Conservation (phyloP, 352 stramenopile species). For the Phytopythium kandeliae region DNA sequence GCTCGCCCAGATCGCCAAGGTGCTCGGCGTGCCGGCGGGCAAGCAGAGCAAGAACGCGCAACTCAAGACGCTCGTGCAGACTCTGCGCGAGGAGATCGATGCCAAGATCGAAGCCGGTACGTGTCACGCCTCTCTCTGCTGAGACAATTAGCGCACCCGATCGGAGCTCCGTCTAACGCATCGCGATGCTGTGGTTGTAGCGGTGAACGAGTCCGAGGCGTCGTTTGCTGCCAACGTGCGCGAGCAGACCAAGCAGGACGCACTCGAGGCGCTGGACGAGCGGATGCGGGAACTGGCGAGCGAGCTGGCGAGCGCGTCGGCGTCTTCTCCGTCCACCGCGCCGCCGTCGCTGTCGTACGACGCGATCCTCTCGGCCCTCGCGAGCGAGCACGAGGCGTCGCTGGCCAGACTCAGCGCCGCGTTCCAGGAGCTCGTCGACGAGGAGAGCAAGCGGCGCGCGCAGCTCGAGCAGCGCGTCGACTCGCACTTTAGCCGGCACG, state of each 20-base stretch:
- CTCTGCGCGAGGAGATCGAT: conserved; percentile 38
- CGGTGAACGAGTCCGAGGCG: too few relatives aligned
- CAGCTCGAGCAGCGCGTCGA: conserved; percentile 52
- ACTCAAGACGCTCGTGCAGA: conserved; percentile 69
- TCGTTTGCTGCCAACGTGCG: too few relatives aligned
- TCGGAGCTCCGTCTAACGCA: too few relatives aligned
- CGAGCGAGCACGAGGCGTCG: conserved; percentile 65
- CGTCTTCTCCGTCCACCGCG: too few relatives aligned
- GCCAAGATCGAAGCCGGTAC: conserved; percentile 16
- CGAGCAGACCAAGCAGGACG: conserved; percentile 7
- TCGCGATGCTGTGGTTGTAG: too few relatives aligned
- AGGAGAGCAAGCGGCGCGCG: conserved; percentile 67
- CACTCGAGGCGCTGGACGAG: conserved; percentile 1
- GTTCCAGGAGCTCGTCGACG: conserved; percentile 42
- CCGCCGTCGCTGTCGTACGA: conserved; percentile 30
- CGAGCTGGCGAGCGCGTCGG: not conserved
- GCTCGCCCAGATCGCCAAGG: conserved; percentile 52
- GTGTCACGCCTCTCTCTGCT: too few relatives aligned
- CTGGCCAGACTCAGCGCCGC: conserved; percentile 58
- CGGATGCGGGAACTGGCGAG: conserved; percentile 9
- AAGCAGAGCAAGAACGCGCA: conserved; percentile 66
- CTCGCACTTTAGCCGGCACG: conserved; percentile 46
- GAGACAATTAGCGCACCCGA: too few relatives aligned
- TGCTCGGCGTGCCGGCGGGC: conserved; percentile 51
- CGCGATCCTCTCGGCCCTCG: conserved; percentile 43